Evolutionary conservation across 306 rosid genomes (phyloP).

Genomic region (Castanea mollissima): DNA sequence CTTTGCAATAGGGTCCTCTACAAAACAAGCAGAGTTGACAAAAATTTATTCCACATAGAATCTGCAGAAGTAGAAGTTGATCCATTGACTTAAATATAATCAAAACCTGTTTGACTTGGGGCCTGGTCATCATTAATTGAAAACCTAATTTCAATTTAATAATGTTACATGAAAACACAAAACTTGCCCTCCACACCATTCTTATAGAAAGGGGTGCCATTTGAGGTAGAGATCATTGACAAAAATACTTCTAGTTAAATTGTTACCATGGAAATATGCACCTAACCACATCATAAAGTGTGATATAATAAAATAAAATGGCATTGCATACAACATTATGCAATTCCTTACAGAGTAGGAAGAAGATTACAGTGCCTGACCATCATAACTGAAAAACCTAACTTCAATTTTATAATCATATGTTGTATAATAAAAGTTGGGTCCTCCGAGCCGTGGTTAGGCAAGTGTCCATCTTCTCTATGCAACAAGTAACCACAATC

Average conservation of each 20-base stretch:
- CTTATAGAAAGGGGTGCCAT: not conserved
- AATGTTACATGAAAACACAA: not conserved
- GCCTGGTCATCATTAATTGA: not conserved
- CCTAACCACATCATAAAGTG: not conserved
- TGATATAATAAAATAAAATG: not conserved
- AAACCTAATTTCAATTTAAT: not conserved
- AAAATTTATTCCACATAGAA: not conserved
- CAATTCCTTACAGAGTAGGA: not conserved
- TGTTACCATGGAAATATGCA: not conserved
- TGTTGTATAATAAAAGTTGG: not conserved
- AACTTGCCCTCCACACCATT: not conserved
- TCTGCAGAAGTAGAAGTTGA: not conserved
- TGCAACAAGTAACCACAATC: no score
- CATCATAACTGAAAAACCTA: not conserved
- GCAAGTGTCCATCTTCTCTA: no score
- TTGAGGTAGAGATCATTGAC: not conserved
- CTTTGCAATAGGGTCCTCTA: conserved; percentile 86
- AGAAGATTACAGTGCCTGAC: not conserved
- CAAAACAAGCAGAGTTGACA: conserved; percentile 23
- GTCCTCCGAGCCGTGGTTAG: no score
- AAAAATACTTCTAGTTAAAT: not conserved
- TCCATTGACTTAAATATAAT: not conserved
- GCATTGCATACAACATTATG: conserved; percentile 13
- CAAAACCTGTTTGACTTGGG: not conserved
- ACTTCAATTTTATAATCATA: not conserved